phyloP scores from a whole-genome alignment of 2,329 filamentous ascomycete genomes.

The Clarireedia sp. region DNA sequence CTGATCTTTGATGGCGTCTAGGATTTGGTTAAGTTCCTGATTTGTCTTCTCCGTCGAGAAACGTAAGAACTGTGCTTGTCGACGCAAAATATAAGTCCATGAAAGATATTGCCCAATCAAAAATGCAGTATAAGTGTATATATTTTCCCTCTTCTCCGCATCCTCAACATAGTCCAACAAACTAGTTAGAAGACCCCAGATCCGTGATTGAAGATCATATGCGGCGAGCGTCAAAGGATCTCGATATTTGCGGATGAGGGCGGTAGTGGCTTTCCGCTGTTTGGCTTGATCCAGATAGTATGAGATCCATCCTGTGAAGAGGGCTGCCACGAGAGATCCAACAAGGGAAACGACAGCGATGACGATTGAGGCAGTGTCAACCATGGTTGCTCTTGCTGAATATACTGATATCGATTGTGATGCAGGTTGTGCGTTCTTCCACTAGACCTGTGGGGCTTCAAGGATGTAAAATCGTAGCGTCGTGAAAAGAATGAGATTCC shows the following conservation, averaged over 20 bases:
- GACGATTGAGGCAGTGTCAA: conserved; percentile 21
- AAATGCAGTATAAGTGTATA: conserved; percentile 22
- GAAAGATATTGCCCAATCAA: conserved; percentile 23
- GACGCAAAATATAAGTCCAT: conserved; percentile 22
- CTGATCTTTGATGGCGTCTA: conserved; percentile 16
- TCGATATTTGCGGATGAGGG: conserved; percentile 23
- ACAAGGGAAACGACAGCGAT: conserved; percentile 23
- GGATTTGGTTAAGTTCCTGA: conserved; percentile 14
- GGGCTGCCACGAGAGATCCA: conserved; percentile 21
- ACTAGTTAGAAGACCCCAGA: conserved; percentile 15
- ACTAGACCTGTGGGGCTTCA: neutral
- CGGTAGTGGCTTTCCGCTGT: conserved; percentile 19
- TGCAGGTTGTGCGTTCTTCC: neutral
- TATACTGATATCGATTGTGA: neutral
- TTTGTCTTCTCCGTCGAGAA: conserved; percentile 23
- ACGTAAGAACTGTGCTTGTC: conserved; percentile 22
- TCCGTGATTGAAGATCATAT: conserved; percentile 21
- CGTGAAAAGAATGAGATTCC: neutral
- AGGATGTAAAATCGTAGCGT: neutral
- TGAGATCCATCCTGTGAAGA: conserved; percentile 24
- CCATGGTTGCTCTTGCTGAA: conserved; percentile 11
- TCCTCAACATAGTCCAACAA: conserved; percentile 15
- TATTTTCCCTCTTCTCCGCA: conserved; percentile 16
- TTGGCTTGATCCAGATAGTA: conserved; percentile 23
- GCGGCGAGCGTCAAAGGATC: conserved; percentile 22